Evolutionary conservation across 495 filamentous ascomycete species (phyloP), one percentile per base, ranked within the genome.

Genomic region (Penicillium bovifimosum): DNA sequence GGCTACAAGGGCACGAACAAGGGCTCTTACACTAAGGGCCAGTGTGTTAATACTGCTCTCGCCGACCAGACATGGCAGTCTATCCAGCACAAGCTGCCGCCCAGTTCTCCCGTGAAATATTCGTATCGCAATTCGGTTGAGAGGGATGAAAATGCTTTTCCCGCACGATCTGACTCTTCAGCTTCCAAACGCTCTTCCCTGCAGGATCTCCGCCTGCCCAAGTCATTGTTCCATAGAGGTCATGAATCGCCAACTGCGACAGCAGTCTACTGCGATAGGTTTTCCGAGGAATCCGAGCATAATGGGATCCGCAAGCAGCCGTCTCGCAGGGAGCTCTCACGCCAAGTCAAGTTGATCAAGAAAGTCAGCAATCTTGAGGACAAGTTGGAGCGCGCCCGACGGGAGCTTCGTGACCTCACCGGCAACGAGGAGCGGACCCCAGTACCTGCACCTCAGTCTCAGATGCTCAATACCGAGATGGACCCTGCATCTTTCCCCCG

Each of bases 281-380:
- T 61, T 9, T 63, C 63, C 16, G 63, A 65, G 31, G 56, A 72
- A 26, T 55, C 58, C 14, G 62, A 77, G 14, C 46, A 47, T 6
- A 56, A 49, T 9, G 66, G 65, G 31, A 56, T 83, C 16, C 74
- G 72, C 10, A 76, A 72, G 36, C 74, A 80, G 39, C 71, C 76
- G 16, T 85, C 80, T 0, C 79, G 77, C 52, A 83, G 79, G 61
- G 83, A 88, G 47, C 62, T 86, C 6, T 71, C 75, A 20, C 80
- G 78, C 54, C 81, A 85, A 53, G 73, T 76, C 32, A 86, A 81
- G 60, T 69, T 88, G 26, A 67, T 76, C 46, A 84, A 85, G 70
- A 74, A 76, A 34, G 83, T 87, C 42, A 86, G 82, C 60, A 77
- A 86, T 59, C 72, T 87, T 1, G 84, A 88, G 56, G 63, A 71